Evolutionary conservation across 1,139 yeast species (phyloP).

Genomic region (Saccharomycopsis crataegensis): DNA sequence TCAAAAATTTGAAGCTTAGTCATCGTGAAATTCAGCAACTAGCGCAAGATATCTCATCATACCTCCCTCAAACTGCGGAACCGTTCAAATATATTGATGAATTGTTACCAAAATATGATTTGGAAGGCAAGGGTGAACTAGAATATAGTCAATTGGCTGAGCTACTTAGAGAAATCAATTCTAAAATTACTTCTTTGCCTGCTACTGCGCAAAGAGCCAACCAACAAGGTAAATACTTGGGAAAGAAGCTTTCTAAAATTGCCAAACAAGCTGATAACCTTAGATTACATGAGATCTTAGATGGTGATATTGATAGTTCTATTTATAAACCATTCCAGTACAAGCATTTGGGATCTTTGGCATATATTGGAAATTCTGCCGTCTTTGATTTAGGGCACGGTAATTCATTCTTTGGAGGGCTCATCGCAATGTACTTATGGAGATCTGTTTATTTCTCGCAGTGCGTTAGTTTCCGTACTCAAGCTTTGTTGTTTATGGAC

Average conservation of each 20-base stretch:
- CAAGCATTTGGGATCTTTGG: conserved; percentile 65
- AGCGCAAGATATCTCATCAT: conserved; percentile 37
- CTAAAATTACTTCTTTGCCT: conserved; percentile 59
- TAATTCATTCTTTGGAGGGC: conserved; percentile 76
- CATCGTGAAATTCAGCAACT: conserved; percentile 40
- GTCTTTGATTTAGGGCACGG: conserved; percentile 91
- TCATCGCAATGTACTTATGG: conserved; percentile 87
- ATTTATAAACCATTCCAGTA: conserved; percentile 49
- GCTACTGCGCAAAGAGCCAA: conserved; percentile 98
- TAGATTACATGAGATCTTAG: conserved; percentile 27
- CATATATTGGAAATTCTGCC: conserved; percentile 88
- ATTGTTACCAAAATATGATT: conserved; percentile 43
- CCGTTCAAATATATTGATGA: conserved; percentile 44
- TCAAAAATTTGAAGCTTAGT: conserved; percentile 36
- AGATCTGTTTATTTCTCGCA: conserved; percentile 86
- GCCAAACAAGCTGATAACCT: conserved; percentile 48
- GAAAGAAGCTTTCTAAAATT: conserved; percentile 59
- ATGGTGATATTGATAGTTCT: conserved; percentile 35
- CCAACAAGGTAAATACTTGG: conserved; percentile 85
- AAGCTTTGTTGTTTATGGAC: conserved; percentile 75
- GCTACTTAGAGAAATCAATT: conserved; percentile 45
- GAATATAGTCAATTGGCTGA: conserved; percentile 41
- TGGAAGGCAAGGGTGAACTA: conserved; percentile 38
- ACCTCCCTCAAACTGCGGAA: conserved; percentile 52
- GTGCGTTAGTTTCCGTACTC: conserved; percentile 86